Evolutionary conservation across 225 moss, liverwort and hornwort genomes (phyloP), one percentile per base, ranked within the genome.

Genomic region (Rhytidiadelphus loreus): DNA sequence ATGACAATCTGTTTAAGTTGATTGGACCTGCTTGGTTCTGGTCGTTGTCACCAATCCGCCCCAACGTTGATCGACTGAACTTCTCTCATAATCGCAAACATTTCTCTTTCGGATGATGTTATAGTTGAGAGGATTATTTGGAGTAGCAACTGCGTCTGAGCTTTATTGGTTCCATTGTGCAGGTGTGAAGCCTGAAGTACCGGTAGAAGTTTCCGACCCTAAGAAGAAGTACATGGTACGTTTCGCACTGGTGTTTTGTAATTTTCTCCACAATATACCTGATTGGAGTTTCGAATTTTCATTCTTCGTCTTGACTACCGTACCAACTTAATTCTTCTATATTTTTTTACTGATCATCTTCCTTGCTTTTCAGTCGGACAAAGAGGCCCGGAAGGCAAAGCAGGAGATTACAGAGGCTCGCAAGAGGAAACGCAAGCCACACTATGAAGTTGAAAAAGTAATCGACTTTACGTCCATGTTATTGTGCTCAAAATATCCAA

Each of bases 401-500:
- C 95, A 96, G 93, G 99, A 97, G 84, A 92, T 97, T 86, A 93
- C 97, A 61, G 97, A 99, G 87, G 88, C 87, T 65, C 95, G 97
- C 70, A 99, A 99, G 93, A 95, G 94, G 89, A 93, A 91, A 87
- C 97, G 97, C 85, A 97, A 96, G 90, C 96, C 96, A 33, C 92
- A 97, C 74, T 99, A 97, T 89, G 97, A 96, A 64, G 87, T 96
- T 85, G 96, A 97, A 93, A 99, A 99, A 92, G 98, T 95, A 92
- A 39, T 48, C 46, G 14, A 69, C 22, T 81, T 83, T 37, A 41
- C 69, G 69, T 87, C 22, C 59, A 78, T 77, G 30, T 69, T 50
- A 65, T 56, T 59, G 46, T 85, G 77, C 60, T 44, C 86, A 65
- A 30, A 71, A 8, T 78, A 44, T 53, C 32, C 59, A 84, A 41